Percentiles rank a stretch among this genome's conserved stretches.
Conservation (phyloP, 305 asterid species). For the Stenogyne calaminthoides region DNA sequence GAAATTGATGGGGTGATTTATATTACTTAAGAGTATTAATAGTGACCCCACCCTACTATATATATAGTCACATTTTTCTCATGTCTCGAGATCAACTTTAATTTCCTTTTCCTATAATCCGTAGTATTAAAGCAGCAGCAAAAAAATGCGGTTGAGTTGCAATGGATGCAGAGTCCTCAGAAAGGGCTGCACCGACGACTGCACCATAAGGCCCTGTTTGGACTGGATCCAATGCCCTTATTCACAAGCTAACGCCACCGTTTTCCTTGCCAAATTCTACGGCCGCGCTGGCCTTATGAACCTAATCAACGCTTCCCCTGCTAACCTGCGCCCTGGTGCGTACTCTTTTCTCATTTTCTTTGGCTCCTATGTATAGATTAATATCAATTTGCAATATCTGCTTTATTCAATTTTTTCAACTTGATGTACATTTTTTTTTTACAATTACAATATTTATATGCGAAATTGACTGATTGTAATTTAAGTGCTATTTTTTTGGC, state of each 20-base stretch:
- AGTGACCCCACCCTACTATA: background rate
- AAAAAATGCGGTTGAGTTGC: constrained; percentile 78
- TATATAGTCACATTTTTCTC: background rate
- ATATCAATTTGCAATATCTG: no score
- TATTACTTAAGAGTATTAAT: no score
- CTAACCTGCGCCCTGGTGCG: constrained; percentile 67
- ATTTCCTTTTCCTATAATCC: background rate
- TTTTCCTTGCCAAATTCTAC: constrained; percentile 80
- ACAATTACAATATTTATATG: no score
- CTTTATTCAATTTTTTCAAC: no score
- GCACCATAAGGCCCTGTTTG: constrained; percentile 73
- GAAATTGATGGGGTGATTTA: no score
- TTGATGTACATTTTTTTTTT: no score
- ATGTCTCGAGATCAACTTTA: background rate
- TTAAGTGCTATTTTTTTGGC: no score
- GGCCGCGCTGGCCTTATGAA: constrained; percentile 93
- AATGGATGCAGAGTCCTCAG: constrained; percentile 88
- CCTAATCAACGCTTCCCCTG: constrained; percentile 74
- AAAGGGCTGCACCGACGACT: constrained; percentile 71
- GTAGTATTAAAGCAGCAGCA: background rate
- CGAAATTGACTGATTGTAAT: no score
- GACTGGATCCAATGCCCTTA: constrained; percentile 69
- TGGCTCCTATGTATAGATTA: no score
- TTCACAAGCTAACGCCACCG: constrained; percentile 82
- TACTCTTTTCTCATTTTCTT: background rate